Conservation (phyloP, 2,329 filamentous ascomycete species). For the Taxawa tesnikishii region DNA sequence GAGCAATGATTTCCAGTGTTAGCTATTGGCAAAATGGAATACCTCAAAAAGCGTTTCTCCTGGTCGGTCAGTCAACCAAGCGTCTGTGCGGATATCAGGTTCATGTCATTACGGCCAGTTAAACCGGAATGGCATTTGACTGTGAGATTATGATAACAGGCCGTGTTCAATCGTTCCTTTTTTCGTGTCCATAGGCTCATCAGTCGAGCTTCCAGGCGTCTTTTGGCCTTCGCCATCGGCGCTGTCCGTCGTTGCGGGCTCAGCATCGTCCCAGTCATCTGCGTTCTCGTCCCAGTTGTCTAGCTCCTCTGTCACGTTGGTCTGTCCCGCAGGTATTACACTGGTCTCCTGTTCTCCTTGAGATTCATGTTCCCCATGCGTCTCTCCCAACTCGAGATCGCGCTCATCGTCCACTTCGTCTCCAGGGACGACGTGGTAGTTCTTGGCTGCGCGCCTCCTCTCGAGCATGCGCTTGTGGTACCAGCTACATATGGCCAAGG, state of each 20-base stretch:
- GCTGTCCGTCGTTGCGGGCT: conserved; percentile 13
- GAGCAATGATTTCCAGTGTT: neutral
- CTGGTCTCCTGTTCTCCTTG: conserved; percentile 18
- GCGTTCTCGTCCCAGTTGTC: conserved; percentile 92
- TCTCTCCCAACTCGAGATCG: conserved; percentile 69
- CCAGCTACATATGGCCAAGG: conserved; percentile 66
- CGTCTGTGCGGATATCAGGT: no score
- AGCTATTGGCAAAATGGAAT: neutral
- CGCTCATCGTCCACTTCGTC: conserved; percentile 37
- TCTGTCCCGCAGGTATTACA: conserved; percentile 45
- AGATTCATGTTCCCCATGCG: conserved; percentile 17
- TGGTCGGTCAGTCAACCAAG: no score
- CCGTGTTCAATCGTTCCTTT: conserved; percentile 27
- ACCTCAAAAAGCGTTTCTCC: no score
- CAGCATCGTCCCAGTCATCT: conserved; percentile 54
- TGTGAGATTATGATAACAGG: no score
- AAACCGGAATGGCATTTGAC: no score
- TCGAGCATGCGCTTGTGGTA: conserved; percentile 96
- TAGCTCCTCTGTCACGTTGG: conserved; percentile 62
- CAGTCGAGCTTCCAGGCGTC: conserved; percentile 9
- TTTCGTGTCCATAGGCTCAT: conserved; percentile 24
- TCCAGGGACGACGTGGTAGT: conserved; percentile 58
- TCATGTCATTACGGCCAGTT: no score
- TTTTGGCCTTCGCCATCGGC: conserved; percentile 14
- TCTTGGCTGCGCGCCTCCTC: conserved; percentile 61